Evolutionary conservation across 768 basidiomycete genomes (phyloP), one percentile per base, ranked within the genome.

Genomic region (Leccinellum luteum): DNA sequence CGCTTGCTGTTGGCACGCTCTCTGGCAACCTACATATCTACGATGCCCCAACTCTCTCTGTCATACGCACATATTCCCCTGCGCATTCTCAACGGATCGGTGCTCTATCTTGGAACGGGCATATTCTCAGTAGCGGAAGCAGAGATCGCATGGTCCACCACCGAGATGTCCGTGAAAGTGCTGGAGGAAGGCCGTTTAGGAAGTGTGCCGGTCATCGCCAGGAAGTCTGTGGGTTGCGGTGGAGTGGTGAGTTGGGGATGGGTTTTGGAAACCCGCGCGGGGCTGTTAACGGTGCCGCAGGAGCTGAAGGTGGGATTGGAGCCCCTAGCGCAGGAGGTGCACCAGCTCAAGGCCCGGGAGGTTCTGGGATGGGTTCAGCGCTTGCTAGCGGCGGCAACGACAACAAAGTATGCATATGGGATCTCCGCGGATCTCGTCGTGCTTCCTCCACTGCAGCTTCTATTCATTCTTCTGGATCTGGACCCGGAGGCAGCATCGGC

Each of bases 401-500:
- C 74, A 99, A 99, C 75, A 98, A 98, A 76, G 91, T 99, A 17
- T 94, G 92, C 65, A 94, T 99, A 53, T 99, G 95, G 92, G 94
- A 98, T 69, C 75, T 93, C 54, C 80, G 90, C 55, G 90, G 88
- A 9, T 82, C 83, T 6, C 77, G 78, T 63, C 72, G 69, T 54
- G 68, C 69, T 3, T 70, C 69, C 12, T 64, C 66, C 3, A 55
- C 61, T 12, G 68, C 67, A 3, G 61, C 69, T 8, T 71, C 67
- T 23, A 56, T 65, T 1, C 64, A 67, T 35, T 61, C 66, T 38
- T 62, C 65, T 17, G 72, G 71, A 13, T 69, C 66, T 8, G 72
- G 69, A 14, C 73, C 66, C 14, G 71, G 69, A 2, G 69, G 67
- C 14, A 52, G 64, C 19, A 57, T 68, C 31, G 68, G 69, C 7